These are phyloP conservation scores for Malania oleifera DNA, from an alignment of 164 flowering plant genomes.

Conservation along the genomic window DNA sequence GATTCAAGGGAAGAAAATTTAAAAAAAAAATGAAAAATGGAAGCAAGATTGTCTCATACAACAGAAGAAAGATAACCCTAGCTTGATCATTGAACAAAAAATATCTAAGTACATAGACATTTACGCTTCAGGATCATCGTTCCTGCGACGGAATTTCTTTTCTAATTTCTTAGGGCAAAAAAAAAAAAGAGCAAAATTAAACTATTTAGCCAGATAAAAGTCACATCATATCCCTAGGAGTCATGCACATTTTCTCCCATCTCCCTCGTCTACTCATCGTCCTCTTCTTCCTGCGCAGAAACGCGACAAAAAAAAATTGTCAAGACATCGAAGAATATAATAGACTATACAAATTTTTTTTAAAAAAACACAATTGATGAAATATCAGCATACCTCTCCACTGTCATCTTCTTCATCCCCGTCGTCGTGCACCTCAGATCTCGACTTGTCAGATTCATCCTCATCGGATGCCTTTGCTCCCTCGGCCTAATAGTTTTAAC, in stretches of 20 bases:
- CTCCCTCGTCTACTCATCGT: constrained; percentile 16
- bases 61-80: not conserved
- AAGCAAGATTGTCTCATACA: not conserved
- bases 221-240: constrained; percentile 3
- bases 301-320: not conserved
- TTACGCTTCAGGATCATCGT: not conserved
- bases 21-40: not conserved
- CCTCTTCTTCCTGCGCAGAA: constrained; percentile 28
- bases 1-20: too few species aligned
- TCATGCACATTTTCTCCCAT: not conserved
- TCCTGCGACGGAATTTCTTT: not conserved
- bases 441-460: constrained; percentile 49
- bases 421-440: constrained; percentile 45
- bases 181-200: not conserved
- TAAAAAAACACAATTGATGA: not conserved
- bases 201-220: constrained; percentile 3
- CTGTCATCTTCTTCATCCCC: constrained; percentile 33
- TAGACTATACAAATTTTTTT: not conserved
- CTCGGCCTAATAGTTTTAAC: constrained; percentile 17
- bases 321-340: too few species aligned
- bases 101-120: constrained; percentile 4
- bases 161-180: not conserved
- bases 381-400: constrained; percentile 28
- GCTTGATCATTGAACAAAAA: constrained; percentile 11
- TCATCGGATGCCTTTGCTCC: constrained; percentile 29